These are phyloP conservation scores for Paraphysoderma sedebokerense DNA, from an alignment of 371 early-diverging fungal species.

Conservation along the genomic window DNA sequence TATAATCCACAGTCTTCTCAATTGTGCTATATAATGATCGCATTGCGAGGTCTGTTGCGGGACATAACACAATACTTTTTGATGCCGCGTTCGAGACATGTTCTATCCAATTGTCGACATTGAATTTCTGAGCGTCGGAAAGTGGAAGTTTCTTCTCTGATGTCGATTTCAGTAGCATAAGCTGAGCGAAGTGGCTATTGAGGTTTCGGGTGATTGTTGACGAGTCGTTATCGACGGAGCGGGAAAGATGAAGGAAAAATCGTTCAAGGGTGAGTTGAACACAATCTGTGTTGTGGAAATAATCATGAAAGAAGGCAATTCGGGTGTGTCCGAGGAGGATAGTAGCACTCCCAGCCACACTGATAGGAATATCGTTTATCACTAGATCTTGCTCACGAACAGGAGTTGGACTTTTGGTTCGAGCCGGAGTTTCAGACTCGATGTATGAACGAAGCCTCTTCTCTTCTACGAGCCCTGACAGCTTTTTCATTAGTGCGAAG, in stretches of 20 bases:
- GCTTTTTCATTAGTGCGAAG: too few species aligned
- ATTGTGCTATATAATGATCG: neutral
- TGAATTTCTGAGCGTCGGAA: constrained; percentile 3
- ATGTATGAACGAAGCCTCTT: too few species aligned
- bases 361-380: too few species aligned
- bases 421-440: too few species aligned
- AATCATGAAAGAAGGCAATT: constrained; percentile 38
- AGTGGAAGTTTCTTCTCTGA: constrained; percentile 7
- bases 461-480: constrained; percentile 36
- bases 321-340: too few species aligned
- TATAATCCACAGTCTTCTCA: constrained; percentile 17
- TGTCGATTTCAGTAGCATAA: constrained; percentile 26
- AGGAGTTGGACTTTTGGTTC: too few species aligned
- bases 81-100: too few species aligned
- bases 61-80: neutral
- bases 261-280: constrained; percentile 24
- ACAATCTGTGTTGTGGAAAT: constrained; percentile 54
- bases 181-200: constrained; percentile 6
- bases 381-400: too few species aligned
- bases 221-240: neutral
- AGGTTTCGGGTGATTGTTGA: constrained; percentile 10
- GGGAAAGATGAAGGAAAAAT: constrained; percentile 8
- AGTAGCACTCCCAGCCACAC: too few species aligned
- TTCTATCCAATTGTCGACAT: constrained; percentile 6
- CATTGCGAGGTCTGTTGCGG: neutral